Conservation (phyloP, 2,329 filamentous ascomycete genomes). For the Alternaria incomplexa region DNA sequence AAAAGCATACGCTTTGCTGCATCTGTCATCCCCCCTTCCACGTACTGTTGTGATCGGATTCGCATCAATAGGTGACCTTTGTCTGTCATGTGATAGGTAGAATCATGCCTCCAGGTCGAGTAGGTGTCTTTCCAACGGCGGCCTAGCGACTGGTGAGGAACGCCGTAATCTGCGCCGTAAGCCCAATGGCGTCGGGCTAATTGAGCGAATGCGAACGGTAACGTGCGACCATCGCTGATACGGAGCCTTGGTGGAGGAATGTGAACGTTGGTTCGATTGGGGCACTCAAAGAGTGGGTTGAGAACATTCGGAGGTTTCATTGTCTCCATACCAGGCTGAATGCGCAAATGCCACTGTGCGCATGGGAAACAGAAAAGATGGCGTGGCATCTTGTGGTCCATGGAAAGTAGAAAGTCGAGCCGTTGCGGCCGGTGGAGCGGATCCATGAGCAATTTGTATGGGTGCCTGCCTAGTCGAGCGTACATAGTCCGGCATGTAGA, state of each 20-base stretch:
- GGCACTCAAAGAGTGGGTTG: conserved; percentile 65
- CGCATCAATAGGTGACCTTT: conserved; percentile 63
- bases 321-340: conserved; percentile 59
- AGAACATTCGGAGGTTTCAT: conserved; percentile 60
- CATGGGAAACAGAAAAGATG: conserved; percentile 67
- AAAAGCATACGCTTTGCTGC: conserved; percentile 62
- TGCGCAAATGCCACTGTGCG: conserved; percentile 61
- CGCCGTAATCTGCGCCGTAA: conserved; percentile 52
- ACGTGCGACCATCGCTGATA: conserved; percentile 57
- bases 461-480: conserved; percentile 27
- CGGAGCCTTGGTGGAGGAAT: conserved; percentile 60
- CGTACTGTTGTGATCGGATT: conserved; percentile 62
- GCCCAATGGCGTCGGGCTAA: conserved; percentile 59
- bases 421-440: conserved; percentile 56
- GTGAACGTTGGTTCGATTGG: conserved; percentile 58
- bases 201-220: conserved; percentile 66
- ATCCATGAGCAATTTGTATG: conserved; percentile 31
- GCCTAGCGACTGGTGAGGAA: conserved; percentile 47
- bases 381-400: conserved; percentile 60
- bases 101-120: conserved; percentile 61
- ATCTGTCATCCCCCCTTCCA: conserved; percentile 56
- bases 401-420: conserved; percentile 57
- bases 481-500: conserved; percentile 39
- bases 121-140: conserved; percentile 62
- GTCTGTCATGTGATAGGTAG: conserved; percentile 59